A percentile compares a stretch with the other conserved stretches of the same genome.
phyloP scores from a whole-genome alignment of 805 yeast genomes.

The Scheffersomyces stipitis region DNA sequence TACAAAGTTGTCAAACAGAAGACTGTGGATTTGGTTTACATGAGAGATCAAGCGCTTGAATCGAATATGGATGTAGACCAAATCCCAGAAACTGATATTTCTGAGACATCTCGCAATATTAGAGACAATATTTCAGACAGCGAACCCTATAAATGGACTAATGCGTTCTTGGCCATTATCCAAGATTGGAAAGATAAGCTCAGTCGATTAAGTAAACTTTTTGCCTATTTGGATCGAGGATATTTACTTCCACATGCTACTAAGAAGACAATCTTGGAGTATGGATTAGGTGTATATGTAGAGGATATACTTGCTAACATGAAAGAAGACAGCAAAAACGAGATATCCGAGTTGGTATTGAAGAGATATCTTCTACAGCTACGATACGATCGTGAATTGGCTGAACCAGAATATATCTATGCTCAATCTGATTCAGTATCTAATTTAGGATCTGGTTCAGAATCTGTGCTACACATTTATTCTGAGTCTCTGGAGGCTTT shows the following conservation, averaged over 20 bases:
- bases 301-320: conserved; percentile 10
- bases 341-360: neutral
- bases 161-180: conserved; percentile 14
- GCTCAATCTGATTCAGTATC: too few species aligned
- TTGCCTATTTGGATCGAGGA: conserved; percentile 34
- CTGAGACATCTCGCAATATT: neutral
- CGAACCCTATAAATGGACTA: too few species aligned
- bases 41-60: neutral
- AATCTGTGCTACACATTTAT: neutral
- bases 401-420: too few species aligned
- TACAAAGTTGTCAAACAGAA: conserved; percentile 2
- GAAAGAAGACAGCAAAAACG: neutral
- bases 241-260: conserved; percentile 34
- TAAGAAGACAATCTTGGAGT: conserved; percentile 23
- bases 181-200: conserved; percentile 26
- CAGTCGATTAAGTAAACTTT: conserved; percentile 25
- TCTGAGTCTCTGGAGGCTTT: conserved; percentile 8
- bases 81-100: neutral
- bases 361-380: neutral
- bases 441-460: too few species aligned
- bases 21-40: neutral
- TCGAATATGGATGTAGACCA: too few species aligned
- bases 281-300: conserved; percentile 22
- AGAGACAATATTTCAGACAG: conserved; percentile 4
- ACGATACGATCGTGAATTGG: neutral